Evolutionary conservation across 2,329 filamentous ascomycete genomes (phyloP), one percentile per base, ranked within the genome.

Genomic region (Harringtonia aguacate): DNA sequence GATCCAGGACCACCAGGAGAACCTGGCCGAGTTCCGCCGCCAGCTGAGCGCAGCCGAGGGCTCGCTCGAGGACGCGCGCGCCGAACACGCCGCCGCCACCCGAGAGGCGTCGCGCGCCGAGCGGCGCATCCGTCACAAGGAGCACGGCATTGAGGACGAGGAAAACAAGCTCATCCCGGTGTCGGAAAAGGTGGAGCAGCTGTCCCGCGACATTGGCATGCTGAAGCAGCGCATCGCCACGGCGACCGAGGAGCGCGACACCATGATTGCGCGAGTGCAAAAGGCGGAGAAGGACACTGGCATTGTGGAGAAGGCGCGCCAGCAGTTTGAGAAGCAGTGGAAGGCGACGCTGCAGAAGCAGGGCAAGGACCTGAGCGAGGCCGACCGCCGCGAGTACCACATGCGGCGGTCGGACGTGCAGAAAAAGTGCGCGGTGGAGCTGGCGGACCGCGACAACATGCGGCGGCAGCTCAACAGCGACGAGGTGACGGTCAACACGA

Each of bases 1-100:
- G 55, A 98, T 98, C 46, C 83, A 90, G 55, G 87, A 86, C 54
- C 88, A 95, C 55, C 89, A 97, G 56, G 87, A 95, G 57, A 89
- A 97, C 54, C 71, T 98, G 18, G 94, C 94, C 60, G 90, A 97
- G 61, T 85, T 88, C 58, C 81, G 85, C 42, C 85, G 92, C 39
- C 88, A 86, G 30, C 82, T 95, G 18, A 85, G 94, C 56, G 80
- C 85, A 44, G 94, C 86, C 53, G 84, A 95, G 55, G 76, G 75
- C 50, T 79, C 76, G 46, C 76, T 97, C 5, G 86, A 95, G 43
- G 76, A 81, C 24, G 88, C 90, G 15, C 84, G 86, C 52, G 82
- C 80, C 53, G 84, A 90, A n/a, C 87, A 97, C 55, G 75, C 81
- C 4, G 77, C 83, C 46, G 81, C 86, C 27, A 78, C 77, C 31